These are phyloP conservation scores for Polymyxa betae DNA, from an alignment of 208 protist species.

Conservation along the genomic window DNA sequence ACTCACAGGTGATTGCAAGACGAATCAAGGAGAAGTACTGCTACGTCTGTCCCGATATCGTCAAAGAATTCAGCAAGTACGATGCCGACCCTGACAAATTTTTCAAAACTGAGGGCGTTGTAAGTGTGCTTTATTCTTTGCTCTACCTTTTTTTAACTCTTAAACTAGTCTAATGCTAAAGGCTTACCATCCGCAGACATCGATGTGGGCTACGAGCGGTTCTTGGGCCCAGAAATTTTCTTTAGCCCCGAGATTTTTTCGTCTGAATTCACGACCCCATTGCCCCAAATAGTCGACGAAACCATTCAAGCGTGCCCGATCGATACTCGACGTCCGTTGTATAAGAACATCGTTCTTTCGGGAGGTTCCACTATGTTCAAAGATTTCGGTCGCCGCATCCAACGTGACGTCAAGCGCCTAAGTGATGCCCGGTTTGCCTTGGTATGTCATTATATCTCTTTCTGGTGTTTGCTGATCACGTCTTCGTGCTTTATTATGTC, in stretches of 20 bases:
- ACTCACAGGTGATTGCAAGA: conserved; percentile 86
- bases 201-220: conserved; percentile 95
- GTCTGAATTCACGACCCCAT: conserved; percentile 83
- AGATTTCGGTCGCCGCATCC: conserved; percentile 84
- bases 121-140: background rate
- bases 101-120: conserved; percentile 78
- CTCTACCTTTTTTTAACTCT: background rate
- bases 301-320: conserved; percentile 92
- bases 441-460: background rate
- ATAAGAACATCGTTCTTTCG: conserved; percentile 95
- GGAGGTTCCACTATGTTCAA: conserved; percentile 95
- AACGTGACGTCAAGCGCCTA: conserved; percentile 81
- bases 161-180: conserved; percentile 8
- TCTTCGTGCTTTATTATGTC: background rate
- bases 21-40: conserved; percentile 84
- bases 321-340: conserved; percentile 89
- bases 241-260: conserved; percentile 96
- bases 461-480: background rate
- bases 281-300: conserved; percentile 88
- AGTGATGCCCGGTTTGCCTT: conserved; percentile 30
- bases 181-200: conserved; percentile 67
- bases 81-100: conserved; percentile 81
- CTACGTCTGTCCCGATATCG: conserved; percentile 88
- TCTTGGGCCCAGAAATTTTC: conserved; percentile 95
- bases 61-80: conserved; percentile 87